Conservation (phyloP, 176 grass and related monocot species). For the Triticum urartu region DNA sequence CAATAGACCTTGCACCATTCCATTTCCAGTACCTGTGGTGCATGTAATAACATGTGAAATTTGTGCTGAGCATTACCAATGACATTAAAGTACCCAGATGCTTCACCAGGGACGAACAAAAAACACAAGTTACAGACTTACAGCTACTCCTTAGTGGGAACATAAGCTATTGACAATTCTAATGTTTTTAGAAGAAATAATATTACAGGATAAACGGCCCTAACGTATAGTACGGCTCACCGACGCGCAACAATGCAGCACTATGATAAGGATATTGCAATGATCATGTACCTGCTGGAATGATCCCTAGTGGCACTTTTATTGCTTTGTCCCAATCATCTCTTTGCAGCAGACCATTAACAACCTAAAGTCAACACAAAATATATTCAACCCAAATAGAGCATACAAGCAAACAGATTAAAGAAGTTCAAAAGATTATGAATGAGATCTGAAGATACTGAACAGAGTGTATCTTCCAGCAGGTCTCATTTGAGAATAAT, state of each 20-base stretch:
- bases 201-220: not conserved
- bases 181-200: not conserved
- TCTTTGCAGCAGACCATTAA: conserved; percentile 93
- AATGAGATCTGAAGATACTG: not conserved
- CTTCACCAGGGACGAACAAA: conserved; percentile 9
- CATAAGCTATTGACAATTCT: not conserved
- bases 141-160: not conserved
- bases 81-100: conserved; percentile 1
- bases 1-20: conserved; percentile 87
- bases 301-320: conserved; percentile 89
- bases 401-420: not conserved
- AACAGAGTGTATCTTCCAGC: not conserved
- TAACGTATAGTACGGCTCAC: not conserved
- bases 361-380: conserved; percentile 59
- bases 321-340: conserved; percentile 91
- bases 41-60: conserved; percentile 31
- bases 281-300: conserved; percentile 73
- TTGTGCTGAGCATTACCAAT: not conserved
- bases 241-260: not conserved
- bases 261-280: not conserved
- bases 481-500: not conserved
- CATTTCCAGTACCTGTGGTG: conserved; percentile 85
- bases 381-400: not conserved
- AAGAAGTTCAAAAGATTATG: not conserved
- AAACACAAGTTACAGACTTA: not conserved